Evolutionary conservation across 495 filamentous ascomycete species (phyloP).

Genomic region (Lasiosphaeria hispida): DNA sequence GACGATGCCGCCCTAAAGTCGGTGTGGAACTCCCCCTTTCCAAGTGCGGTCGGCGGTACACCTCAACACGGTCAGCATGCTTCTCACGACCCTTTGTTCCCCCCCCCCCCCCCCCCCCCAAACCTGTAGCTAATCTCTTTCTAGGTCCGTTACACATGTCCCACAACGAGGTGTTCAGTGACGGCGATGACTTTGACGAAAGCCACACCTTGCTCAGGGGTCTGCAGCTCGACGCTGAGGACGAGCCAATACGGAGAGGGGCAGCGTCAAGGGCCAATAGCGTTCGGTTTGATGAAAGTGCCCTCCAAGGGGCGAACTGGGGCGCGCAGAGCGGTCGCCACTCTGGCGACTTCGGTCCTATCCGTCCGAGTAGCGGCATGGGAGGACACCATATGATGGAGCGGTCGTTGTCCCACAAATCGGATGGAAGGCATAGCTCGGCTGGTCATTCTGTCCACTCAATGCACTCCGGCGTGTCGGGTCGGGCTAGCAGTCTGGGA

Average conservation of each 20-base stretch:
- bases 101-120: too few relatives aligned
- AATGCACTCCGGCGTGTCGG: constrained; percentile 62
- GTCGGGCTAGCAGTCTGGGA: constrained; percentile 78
- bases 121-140: constrained; percentile 25
- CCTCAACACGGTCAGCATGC: constrained; percentile 70
- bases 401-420: constrained; percentile 88
- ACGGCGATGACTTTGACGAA: constrained; percentile 83
- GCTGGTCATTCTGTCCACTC: constrained; percentile 77
- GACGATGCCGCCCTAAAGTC: constrained; percentile 78
- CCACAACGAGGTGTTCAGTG: constrained; percentile 55
- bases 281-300: constrained; percentile 97
- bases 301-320: constrained; percentile 81
- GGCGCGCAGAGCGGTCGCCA: constrained; percentile 75
- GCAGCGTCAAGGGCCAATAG: constrained; percentile 89
- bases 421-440: constrained; percentile 92
- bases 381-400: constrained; percentile 79
- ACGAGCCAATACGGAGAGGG: constrained; percentile 82
- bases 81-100: neutral
- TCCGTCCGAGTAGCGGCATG: constrained; percentile 75
- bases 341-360: constrained; percentile 74
- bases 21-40: constrained; percentile 87
- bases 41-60: constrained; percentile 69
- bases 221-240: constrained; percentile 73
- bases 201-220: constrained; percentile 66
- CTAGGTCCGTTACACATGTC: constrained; percentile 73